Base-by-base conservation (phyloP, 1,284 basidiomycete genomes). In the Hymenochaete sp. region DNA sequence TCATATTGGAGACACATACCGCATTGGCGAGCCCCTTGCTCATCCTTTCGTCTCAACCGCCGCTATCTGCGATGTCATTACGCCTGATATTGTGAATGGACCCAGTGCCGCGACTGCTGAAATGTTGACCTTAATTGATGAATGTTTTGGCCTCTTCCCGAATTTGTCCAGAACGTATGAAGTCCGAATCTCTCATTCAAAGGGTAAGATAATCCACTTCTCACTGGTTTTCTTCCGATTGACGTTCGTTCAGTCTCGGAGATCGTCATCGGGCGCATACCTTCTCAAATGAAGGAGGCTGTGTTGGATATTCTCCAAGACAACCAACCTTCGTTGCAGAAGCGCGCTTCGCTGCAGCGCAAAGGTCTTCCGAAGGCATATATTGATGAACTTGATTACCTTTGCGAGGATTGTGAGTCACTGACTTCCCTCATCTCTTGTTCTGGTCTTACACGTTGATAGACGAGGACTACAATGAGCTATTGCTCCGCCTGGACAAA, bases 11-110 rank as follows among this genome's bases (percentile, higher is more conserved):
- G 75, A 82, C 50, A 76, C 80, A 8, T 92, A 80, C 59, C 66
- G 72, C 33, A 74, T 79, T 1, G 77, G 70, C 50, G 57, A 70
- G 19, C 70, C 77, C 21, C 67, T 79, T 2, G 85, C 83, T 2
- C 86, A 88, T 59, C 85, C 85, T 0, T 74, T 73, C 50, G 67
- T 72, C 29, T 68, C 71, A 44, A 86, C 85, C 55, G 79, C 79
- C 1, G 85, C 85, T 0, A 71, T 84, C 7, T 79, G 87, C 51
- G 85, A 89, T 58, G 84, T 89, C 43, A 83, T 89, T 47, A 82
- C 82, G 3, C 76, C 78, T 0, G 84, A 88, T 58, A 56, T 80
- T 19, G 64, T 64, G 33, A 69, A 62, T 31, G 81, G 82, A 3
- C 73, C 75, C 4, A 60, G 71, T 21, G 82, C 79, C 2, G 76